Percentiles rank a stretch among this genome's conserved stretches.
Evolutionary conservation across 2,329 filamentous ascomycete species (phyloP).

Genomic region (Epichloe glyceriae): DNA sequence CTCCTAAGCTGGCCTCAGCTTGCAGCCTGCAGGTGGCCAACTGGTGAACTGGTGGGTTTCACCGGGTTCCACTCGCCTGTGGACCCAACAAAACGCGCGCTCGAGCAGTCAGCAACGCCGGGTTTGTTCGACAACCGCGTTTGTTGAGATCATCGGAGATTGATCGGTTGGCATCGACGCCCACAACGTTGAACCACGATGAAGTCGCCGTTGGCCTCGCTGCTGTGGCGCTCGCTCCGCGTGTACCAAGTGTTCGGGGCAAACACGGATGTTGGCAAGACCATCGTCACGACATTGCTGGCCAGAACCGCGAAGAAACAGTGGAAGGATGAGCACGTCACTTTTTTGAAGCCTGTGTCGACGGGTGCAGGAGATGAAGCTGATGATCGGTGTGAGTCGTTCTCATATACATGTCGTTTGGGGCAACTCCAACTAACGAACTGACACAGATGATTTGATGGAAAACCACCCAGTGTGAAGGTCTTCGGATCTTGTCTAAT

Average conservation of each 20-base stretch:
- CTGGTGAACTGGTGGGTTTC: too few species aligned
- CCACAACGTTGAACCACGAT: slow-evolving; percentile 2
- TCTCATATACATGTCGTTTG: neutral
- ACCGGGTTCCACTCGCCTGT: neutral
- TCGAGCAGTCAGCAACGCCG: too few species aligned
- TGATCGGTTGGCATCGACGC: neutral
- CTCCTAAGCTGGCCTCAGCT: too few species aligned
- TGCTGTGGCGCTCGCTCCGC: slow-evolving; percentile 55
- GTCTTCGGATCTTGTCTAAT: neutral
- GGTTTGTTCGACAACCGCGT: too few species aligned
- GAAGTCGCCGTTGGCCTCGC: slow-evolving; percentile 36
- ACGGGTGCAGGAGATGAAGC: slow-evolving; percentile 58
- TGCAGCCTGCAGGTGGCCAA: too few species aligned
- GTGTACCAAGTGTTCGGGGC: slow-evolving; percentile 69
- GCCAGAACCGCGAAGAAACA: slow-evolving; percentile 45
- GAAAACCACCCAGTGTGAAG: neutral
- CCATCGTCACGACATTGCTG: slow-evolving; percentile 61
- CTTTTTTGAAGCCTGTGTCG: slow-evolving; percentile 71
- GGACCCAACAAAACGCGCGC: slow-evolving; percentile 5
- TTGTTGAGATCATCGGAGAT: too few species aligned
- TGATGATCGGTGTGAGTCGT: slow-evolving; percentile 48
- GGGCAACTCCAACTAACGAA: neutral
- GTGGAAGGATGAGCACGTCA: slow-evolving; percentile 33
- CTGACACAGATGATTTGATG: neutral
- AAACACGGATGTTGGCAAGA: slow-evolving; percentile 79